A percentile compares a stretch with the other conserved stretches of the same genome.
phyloP scores from a whole-genome alignment of 495 filamentous ascomycete genomes.

The Neurospora sp. region DNA sequence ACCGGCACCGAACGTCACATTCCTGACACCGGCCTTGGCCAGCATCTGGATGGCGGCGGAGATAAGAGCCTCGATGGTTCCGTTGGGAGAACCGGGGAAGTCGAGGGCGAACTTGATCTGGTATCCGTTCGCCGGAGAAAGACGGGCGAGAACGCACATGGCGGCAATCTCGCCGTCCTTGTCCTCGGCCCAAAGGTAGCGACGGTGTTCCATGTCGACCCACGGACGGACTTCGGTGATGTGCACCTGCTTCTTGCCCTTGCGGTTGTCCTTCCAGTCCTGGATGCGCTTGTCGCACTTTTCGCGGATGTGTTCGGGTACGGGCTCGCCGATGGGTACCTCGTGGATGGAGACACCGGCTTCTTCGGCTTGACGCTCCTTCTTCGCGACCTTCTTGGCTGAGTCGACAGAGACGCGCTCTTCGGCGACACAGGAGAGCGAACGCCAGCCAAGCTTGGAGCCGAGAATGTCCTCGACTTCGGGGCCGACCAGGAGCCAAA shows the following conservation, averaged over 20 bases:
- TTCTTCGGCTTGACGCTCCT: constrained; percentile 60
- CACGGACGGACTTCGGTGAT: constrained; percentile 76
- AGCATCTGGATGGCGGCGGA: constrained; percentile 64
- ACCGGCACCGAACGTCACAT: constrained; percentile 72
- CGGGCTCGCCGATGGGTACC: constrained; percentile 47
- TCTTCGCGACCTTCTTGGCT: constrained; percentile 51
- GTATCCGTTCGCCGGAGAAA: constrained; percentile 66
- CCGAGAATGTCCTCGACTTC: constrained; percentile 65
- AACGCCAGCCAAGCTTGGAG: constrained; percentile 69
- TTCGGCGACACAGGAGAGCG: constrained; percentile 72
- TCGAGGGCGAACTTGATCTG: constrained; percentile 85
- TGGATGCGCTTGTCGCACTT: constrained; percentile 60
- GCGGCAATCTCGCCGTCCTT: constrained; percentile 57
- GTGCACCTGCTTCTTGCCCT: constrained; percentile 69
- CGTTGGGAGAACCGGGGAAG: constrained; percentile 68
- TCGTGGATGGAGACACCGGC: constrained; percentile 68
- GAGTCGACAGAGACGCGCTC: constrained; percentile 67
- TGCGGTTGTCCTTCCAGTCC: constrained; percentile 70
- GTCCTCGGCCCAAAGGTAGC: constrained; percentile 68
- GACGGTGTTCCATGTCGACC: constrained; percentile 65
- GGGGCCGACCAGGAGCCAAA: constrained; percentile 67
- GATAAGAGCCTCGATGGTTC: constrained; percentile 71
- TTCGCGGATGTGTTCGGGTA: constrained; percentile 50
- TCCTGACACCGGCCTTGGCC: constrained; percentile 48
- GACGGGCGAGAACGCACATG: constrained; percentile 62